Percentiles rank a stretch among this genome's conserved stretches.
These are phyloP conservation scores for Phytophthora megakarya DNA, from an alignment of 352 stramenopile species.

Conservation along the genomic window DNA sequence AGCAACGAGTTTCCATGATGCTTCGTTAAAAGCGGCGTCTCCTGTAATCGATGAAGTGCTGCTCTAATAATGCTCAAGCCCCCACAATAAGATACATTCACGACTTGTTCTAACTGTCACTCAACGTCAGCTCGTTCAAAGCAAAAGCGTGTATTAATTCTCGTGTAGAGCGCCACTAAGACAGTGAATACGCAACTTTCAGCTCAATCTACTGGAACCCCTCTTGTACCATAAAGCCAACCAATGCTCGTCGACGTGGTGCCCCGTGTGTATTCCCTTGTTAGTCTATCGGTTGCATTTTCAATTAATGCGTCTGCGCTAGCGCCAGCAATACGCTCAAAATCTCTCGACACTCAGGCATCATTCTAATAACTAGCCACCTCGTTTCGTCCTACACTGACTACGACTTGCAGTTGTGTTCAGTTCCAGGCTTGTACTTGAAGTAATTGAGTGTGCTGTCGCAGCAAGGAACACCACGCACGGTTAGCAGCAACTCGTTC, in stretches of 20 bases:
- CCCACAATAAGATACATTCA: too few species aligned
- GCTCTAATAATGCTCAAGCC: too few species aligned
- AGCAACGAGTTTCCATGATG: slow-evolving; percentile 40
- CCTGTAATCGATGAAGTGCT: slow-evolving; percentile 42
- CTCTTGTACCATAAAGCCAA: slow-evolving; percentile 29
- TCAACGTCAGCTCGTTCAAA: too few species aligned
- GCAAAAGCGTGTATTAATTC: too few species aligned
- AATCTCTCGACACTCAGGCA: slow-evolving; percentile 26
- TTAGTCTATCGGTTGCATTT: slow-evolving; percentile 44
- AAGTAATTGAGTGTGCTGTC: neutral
- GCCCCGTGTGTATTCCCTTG: slow-evolving; percentile 34
- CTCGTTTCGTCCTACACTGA: slow-evolving; percentile 3
- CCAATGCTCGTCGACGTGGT: slow-evolving; percentile 15
- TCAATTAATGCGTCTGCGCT: slow-evolving; percentile 26
- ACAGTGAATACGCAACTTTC: slow-evolving; percentile 18
- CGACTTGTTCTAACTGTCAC: too few species aligned
- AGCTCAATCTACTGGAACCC: slow-evolving; percentile 15
- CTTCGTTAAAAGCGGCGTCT: slow-evolving; percentile 20
- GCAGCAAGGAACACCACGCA: slow-evolving; percentile 6
- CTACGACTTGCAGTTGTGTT: slow-evolving; percentile 2
- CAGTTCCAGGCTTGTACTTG: neutral
- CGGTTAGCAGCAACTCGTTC: slow-evolving; percentile 1
- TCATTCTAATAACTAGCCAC: slow-evolving; percentile 31
- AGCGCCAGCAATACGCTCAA: slow-evolving; percentile 24
- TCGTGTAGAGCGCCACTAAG: too few species aligned